These are phyloP conservation scores for Lipomyces yamanashiensis DNA, from an alignment of 805 yeast species.

Conservation along the genomic window DNA sequence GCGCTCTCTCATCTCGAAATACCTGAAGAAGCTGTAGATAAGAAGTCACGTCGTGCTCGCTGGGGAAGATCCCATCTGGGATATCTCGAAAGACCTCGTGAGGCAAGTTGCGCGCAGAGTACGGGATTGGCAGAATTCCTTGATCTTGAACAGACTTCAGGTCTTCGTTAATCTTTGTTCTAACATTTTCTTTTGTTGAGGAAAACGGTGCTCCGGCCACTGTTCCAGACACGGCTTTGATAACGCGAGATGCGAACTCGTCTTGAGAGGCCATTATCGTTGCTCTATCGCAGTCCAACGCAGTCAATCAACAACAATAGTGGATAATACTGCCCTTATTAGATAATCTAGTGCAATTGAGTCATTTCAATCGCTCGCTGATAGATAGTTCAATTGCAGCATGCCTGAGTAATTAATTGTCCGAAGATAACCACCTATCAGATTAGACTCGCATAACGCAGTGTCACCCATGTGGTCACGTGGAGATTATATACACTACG, in stretches of 20 bases:
- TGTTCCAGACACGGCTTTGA: slow-evolving; percentile 1
- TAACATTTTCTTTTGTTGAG: not conserved
- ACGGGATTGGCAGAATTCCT: slow-evolving; percentile 10
- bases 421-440: no score
- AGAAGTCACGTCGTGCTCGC: slow-evolving; percentile 15
- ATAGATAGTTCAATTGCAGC: no score
- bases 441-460: no score
- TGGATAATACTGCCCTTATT: not conserved
- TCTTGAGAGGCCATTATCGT: not conserved
- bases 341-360: not conserved
- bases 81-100: slow-evolving; percentile 7
- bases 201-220: slow-evolving; percentile 3
- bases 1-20: slow-evolving; percentile 1
- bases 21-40: slow-evolving; percentile 14
- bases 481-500: no score
- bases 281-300: not conserved
- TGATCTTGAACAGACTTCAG: not conserved
- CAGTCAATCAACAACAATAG: not conserved
- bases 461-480: no score
- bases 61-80: slow-evolving; percentile 18
- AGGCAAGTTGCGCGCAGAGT: slow-evolving; percentile 14
- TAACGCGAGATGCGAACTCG: not conserved
- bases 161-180: not conserved
- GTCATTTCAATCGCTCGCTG: not conserved
- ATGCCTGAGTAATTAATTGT: no score